Base-by-base conservation (phyloP, 2,329 filamentous ascomycete species). In the Colletotrichum viniferum region DNA sequence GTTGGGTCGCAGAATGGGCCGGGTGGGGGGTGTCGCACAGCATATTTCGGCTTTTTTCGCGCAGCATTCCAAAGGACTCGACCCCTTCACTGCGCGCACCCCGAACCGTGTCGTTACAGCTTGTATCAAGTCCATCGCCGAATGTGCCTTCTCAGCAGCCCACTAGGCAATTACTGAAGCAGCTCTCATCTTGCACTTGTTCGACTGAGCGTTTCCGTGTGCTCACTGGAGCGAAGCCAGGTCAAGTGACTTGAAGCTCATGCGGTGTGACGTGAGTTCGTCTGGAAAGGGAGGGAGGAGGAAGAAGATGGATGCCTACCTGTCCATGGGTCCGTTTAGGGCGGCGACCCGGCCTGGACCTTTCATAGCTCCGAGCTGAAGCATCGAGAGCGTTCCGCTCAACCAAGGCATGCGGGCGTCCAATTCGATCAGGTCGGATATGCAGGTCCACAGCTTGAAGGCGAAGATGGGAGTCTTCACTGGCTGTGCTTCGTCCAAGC, bases 331-430 rank as follows among this genome's bases (percentile, higher is more conserved):
- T 78, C 95, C 93, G 84, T 97, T 90, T 32, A 94, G 91, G 80
- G 90, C 90, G 82, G 94, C 95, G 78, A 98, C 85, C 85, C 86
- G 90, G 80, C 95, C 94, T 78, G 95, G 95, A 28, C 96, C 95
- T 80, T 89, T 88, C 81, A 96, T 85, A 80, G 92, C 89, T 79
- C 92, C 89, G 88, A 94, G 93, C 85, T 97, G 95, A 79, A 94
- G 83, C 84, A 98, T 90, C 73, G 94, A 94, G 76, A 97, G 83
- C 79, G 91, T 87, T 82, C 95, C 95, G 81, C 89, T 90, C 72
- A 98, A 90, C 96, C 96, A 98, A 77, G 96, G 96, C 95, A 98
- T 98, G 84, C 95, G 94, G 78, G 87, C 84, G 79, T 93, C 89
- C 81, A 98, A 85, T 87, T 96, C 92, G 79, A 96, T 85, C 77